Evolutionary conservation across 1,284 basidiomycete species (phyloP).

Genomic region (Cryptococcus maquisensis): DNA sequence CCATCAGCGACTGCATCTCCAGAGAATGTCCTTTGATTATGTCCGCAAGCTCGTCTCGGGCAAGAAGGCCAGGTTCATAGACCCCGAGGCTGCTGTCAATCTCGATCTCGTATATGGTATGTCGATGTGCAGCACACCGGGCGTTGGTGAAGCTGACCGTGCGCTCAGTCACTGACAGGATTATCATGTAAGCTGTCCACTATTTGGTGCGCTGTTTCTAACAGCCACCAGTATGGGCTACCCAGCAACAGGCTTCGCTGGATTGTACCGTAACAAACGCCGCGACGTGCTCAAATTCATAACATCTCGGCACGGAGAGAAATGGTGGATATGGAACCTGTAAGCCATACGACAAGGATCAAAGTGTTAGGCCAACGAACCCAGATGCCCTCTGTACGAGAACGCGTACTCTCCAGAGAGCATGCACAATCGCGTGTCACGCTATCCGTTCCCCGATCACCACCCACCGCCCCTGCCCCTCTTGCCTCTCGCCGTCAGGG

Average conservation of each 20-base stretch:
- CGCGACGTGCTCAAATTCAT: constrained; percentile 75
- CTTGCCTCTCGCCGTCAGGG: constrained; percentile 68
- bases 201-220: not conserved
- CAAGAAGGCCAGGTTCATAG: constrained; percentile 70
- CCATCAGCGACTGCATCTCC: not conserved
- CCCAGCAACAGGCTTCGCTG: constrained; percentile 73
- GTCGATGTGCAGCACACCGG: constrained; percentile 3
- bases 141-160: constrained; percentile 5
- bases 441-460: constrained; percentile 84
- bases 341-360: constrained; percentile 10
- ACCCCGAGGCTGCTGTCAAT: constrained; percentile 64
- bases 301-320: constrained; percentile 64
- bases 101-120: constrained; percentile 80
- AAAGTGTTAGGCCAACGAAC: not conserved
- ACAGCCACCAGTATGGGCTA: constrained; percentile 56
- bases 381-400: constrained; percentile 60
- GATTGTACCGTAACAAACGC: constrained; percentile 73
- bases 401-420: constrained; percentile 51
- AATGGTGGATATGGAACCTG: constrained; percentile 84
- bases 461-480: constrained; percentile 79
- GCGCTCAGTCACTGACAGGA: constrained; percentile 45
- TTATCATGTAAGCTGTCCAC: constrained; percentile 59
- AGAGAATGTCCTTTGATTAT: constrained; percentile 36
- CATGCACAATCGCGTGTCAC: constrained; percentile 60
- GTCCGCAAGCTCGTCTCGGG: constrained; percentile 52